Evolutionary conservation across 768 basidiomycete genomes (phyloP).

Genomic region (Baorangia bicolor): DNA sequence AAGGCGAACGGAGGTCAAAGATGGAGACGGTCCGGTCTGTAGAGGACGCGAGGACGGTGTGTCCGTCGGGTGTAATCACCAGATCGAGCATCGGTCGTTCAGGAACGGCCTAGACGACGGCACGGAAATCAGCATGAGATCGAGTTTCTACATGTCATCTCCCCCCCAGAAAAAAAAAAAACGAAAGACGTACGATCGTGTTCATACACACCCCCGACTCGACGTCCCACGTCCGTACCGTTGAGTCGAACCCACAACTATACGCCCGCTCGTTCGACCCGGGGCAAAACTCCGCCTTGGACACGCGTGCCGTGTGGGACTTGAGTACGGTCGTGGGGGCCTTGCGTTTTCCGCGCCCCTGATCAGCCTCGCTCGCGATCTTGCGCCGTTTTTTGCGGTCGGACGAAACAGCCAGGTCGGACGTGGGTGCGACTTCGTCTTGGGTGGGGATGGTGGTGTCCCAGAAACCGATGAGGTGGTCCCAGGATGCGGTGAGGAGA

Average conservation of each 20-base stretch:
- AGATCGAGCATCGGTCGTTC: conserved; percentile 77
- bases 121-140: neutral
- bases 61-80: conserved; percentile 43
- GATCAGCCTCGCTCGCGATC: conserved; percentile 35
- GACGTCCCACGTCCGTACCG: conserved; percentile 84
- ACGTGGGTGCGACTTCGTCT: conserved; percentile 54
- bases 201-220: conserved; percentile 67
- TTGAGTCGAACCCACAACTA: conserved; percentile 87
- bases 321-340: conserved; percentile 73
- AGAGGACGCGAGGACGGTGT: too few relatives aligned
- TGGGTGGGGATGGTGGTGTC: conserved; percentile 56
- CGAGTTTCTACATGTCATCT: neutral
- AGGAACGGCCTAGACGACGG: conserved; percentile 49
- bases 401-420: neutral
- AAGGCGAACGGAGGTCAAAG: conserved; percentile 60
- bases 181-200: conserved; percentile 51
- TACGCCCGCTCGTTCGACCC: conserved; percentile 47
- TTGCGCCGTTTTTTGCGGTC: conserved; percentile 64
- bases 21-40: conserved; percentile 69
- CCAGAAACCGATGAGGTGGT: conserved; percentile 82
- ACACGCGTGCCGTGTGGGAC: conserved; percentile 82
- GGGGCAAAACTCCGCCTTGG: conserved; percentile 61
- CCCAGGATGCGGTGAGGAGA: conserved; percentile 86
- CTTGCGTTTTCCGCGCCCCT: conserved; percentile 48
- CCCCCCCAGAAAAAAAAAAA: neutral